Evolutionary conservation across 208 protist genomes (phyloP), one percentile per base, ranked within the genome.

Genomic region (Leishmania martiniquensis): DNA sequence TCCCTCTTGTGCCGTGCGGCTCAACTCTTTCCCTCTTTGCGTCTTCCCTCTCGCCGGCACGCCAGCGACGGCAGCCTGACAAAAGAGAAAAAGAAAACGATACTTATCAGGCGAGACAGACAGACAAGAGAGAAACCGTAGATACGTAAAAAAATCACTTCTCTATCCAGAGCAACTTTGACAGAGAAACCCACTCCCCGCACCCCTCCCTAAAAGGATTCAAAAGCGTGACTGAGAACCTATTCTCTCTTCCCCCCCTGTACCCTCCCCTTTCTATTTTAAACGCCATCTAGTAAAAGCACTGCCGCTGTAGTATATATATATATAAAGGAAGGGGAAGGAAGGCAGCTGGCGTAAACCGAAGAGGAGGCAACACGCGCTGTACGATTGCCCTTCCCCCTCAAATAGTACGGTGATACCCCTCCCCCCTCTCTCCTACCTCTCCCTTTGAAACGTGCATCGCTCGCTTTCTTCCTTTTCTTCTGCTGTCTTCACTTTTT

Each of bases 221-320:
- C 12, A 15, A 22, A 66, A 44, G 29, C 37, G 15, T 66, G 29
- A 66, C 44, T 20, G 37, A 45, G 60, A 10, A 25, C 60, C 22
- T 66, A 66, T 66, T 66, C 6, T 39, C 4, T 66, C 25, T 63
- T 45, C 9, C 37, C 22, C 60, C 6, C 37, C 13, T 42, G 39
- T 66, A 6, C 17, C 22, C 17, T 69, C 6, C 37, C 13, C 42
- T 25, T 20, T 32, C 63, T n/a, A n/a, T 42, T 47, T 20, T 45
- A 49, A 69, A 69, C 37, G 25, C 15, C 63, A 45, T 69, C 63
- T 44, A 29, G 63, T n/a, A n/a, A n/a, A n/a, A 69, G 42, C 32
- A 32, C 63, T 29, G 25, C 37, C 6, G 20, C 32, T 69, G 39
- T 32, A 49, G n/a, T 22, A 13, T 29, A 49, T 44, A 12, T n/a